These are phyloP conservation scores for Collybia mongolica DNA, from an alignment of 768 basidiomycete species.

Conservation along the genomic window DNA sequence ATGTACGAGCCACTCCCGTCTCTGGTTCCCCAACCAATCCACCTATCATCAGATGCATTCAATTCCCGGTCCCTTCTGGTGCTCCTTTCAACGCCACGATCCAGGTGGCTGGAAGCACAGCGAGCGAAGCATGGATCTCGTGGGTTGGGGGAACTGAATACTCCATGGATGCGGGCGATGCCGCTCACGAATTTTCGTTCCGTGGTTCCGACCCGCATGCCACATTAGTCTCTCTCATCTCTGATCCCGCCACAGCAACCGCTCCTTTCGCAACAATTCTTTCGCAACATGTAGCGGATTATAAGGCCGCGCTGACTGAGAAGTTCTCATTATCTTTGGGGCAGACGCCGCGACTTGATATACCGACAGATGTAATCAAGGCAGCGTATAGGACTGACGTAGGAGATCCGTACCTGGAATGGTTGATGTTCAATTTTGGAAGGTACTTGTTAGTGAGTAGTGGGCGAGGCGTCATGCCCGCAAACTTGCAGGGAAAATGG, in stretches of 20 bases:
- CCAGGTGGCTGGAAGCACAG: conserved; percentile 35
- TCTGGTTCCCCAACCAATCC: conserved; percentile 7
- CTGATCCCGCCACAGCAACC: conserved; percentile 17
- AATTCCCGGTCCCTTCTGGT: conserved; percentile 28
- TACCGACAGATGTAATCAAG: conserved; percentile 58
- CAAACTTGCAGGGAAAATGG: conserved; percentile 79
- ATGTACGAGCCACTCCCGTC: conserved; percentile 27
- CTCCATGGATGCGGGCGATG: conserved; percentile 58
- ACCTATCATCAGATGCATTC: conserved; percentile 26
- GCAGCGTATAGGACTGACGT: conserved; percentile 48
- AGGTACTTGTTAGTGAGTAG: conserved; percentile 65
- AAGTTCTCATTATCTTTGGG: conserved; percentile 60
- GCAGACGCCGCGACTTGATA: conserved; percentile 49
- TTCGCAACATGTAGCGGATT: conserved; percentile 51
- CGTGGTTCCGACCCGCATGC: conserved; percentile 58
- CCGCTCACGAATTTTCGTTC: conserved; percentile 58
- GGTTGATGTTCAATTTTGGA: conserved; percentile 72
- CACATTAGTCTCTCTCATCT: conserved; percentile 36
- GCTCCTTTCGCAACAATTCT: conserved; percentile 39
- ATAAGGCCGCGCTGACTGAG: conserved; percentile 35
- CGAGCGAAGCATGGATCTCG: conserved; percentile 58
- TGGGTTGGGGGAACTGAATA: conserved; percentile 77
- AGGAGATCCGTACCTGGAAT: conserved; percentile 69
- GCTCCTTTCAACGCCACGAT: conserved; percentile 43
- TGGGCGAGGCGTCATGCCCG: conserved; percentile 60